Base-by-base conservation (phyloP, 2,329 filamentous ascomycete genomes). In the Talaromyces albobiverticillius region DNA sequence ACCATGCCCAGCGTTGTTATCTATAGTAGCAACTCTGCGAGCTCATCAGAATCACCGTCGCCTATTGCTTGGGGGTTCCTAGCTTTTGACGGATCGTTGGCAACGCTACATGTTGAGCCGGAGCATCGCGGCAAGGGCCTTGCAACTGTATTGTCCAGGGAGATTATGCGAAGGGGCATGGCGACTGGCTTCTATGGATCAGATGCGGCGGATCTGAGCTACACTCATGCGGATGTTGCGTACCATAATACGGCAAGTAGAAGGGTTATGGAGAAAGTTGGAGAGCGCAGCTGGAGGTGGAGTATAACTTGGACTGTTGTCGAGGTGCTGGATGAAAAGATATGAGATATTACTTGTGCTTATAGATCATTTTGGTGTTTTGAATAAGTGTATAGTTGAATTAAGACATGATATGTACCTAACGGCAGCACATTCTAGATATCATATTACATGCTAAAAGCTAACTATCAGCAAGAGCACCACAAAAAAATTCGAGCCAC, bases 241-340 rank as follows among this genome's bases (percentile, higher is more conserved):
- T 53, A 58, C 46, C 55, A 55, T 31, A 76, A 76, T 59, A 32
- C 45, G 34, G 64, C 69, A 2, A 76, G 73, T 67, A 62, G 64
- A 16, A 64, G 68, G 42, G 73, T 75, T 20, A 76, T 76, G 74
- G 70, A 74, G 64, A 77, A 76, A 61, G 56, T 75, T 54, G 74
- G 72, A 2, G 74, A 71, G 4, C 48, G 59, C 51, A 54, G 66
- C 2, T 59, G 60, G 56, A 40, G 25, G 20, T 72, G 71, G 61
- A 69, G 63, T 34, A 63, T 68, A 49, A 62, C 64, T 4, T 77
- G 73, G 73, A 60, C 65, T 22, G 68, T 71, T 23, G 56, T 75
- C 52, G 69, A 75, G 59, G 38, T 72, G 38, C 46, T 47, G 46
- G 52, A 59, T 31, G 11, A 36, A 8, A 36, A 34, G 32, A 38